Percentiles rank a stretch among this genome's conserved stretches.
Conservation (phyloP, 257 asterid genomes). For the Gentiana dahurica region DNA sequence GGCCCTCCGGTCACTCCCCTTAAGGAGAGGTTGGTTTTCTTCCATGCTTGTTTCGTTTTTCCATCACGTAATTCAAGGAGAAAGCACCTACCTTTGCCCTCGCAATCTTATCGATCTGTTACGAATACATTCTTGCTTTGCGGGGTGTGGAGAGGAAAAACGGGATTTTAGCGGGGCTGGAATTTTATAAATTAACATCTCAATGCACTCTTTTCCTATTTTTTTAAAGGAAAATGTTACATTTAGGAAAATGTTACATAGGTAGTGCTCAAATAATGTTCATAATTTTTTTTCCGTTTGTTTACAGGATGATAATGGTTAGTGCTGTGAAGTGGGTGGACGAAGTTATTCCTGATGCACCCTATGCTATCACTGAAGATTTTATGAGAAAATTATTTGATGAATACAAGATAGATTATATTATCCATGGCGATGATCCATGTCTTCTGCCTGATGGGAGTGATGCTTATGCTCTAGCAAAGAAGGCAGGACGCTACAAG, state of each 20-base stretch:
- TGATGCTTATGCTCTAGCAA: conserved; percentile 96
- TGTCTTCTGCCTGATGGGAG: conserved; percentile 91
- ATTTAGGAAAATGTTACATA: too few species aligned
- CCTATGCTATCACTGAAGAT: conserved; percentile 92
- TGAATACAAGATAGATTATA: conserved; percentile 78
- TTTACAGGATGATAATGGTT: conserved; percentile 83
- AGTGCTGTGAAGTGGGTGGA: conserved; percentile 98
- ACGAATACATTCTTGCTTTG: too few species aligned
- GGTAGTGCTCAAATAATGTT: too few species aligned
- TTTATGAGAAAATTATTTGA: conserved; percentile 88
- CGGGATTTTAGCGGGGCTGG: background rate
- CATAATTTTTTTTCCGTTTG: conserved; percentile 2
- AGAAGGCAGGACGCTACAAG: conserved; percentile 87
- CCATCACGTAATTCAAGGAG: background rate
- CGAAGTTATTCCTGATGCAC: conserved; percentile 93
- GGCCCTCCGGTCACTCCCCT: conserved; percentile 98
- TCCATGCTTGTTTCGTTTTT: background rate
- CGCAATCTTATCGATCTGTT: too few species aligned
- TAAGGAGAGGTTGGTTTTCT: conserved; percentile 48
- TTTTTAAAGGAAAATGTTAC: too few species aligned
- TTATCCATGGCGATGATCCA: conserved; percentile 95
- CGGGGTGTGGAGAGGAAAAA: too few species aligned
- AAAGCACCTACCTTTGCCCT: too few species aligned
- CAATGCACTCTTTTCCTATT: too few species aligned
- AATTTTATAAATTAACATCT: background rate